Conservation (phyloP, 306 rosid genomes). For the Mucuna pruriens region DNA sequence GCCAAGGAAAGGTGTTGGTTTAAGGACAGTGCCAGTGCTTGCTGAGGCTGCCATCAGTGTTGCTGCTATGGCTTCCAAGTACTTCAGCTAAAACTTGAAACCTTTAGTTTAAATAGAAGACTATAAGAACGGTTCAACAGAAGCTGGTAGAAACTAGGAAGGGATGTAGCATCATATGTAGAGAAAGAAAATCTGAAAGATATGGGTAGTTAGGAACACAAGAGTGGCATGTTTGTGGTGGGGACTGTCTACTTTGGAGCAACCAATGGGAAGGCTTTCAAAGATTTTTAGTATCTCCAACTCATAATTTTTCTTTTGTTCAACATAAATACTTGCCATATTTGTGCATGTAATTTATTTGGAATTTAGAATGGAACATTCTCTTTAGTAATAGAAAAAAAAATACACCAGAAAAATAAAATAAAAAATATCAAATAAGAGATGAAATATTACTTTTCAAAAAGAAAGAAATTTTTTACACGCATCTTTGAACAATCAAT, state of each 20-base stretch:
- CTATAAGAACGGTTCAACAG: not conserved
- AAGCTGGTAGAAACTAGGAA: constrained; percentile 33
- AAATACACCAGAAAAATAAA: too few relatives aligned
- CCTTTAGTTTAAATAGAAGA: not conserved
- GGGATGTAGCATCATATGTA: constrained; percentile 37
- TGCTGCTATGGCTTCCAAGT: constrained; percentile 52
- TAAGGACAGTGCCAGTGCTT: constrained; percentile 72
- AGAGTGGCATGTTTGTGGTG: constrained; percentile 45
- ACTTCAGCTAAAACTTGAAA: not conserved
- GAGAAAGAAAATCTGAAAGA: constrained; percentile 30
- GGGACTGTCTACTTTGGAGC: constrained; percentile 46
- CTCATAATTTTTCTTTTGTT: constrained; percentile 53
- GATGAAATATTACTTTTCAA: too few relatives aligned
- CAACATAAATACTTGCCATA: not conserved
- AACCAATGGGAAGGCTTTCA: constrained; percentile 67
- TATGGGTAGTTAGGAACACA: constrained; percentile 37
- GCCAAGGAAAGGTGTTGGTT: constrained; percentile 77
- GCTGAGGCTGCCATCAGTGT: constrained; percentile 78
- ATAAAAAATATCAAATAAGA: too few relatives aligned
- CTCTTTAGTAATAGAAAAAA: too few relatives aligned
- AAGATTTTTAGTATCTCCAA: constrained; percentile 63
- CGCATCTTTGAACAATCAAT: too few relatives aligned
- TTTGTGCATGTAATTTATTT: not conserved
- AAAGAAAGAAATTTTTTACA: too few relatives aligned
- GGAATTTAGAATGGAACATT: not conserved